Conservation (phyloP, 805 yeast species). For the Saturnispora quitensis region DNA sequence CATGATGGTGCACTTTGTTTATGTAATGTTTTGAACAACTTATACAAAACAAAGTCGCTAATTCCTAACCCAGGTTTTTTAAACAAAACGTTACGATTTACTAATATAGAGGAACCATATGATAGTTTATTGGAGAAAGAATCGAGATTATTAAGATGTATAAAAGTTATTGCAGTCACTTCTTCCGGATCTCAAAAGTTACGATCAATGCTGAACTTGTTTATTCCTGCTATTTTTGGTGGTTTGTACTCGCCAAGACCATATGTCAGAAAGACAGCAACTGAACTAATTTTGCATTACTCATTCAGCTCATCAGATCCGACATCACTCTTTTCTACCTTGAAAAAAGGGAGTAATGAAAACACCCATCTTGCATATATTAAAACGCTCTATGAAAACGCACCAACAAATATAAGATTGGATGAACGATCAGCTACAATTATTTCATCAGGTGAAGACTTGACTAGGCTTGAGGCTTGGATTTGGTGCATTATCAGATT, state of each 20-base stretch:
- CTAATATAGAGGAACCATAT: conserved; percentile 26
- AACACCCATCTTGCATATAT: conserved; percentile 27
- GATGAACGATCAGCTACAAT: conserved; percentile 23
- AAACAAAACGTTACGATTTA: conserved; percentile 16
- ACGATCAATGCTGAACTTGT: conserved; percentile 35
- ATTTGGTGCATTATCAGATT: conserved; percentile 24
- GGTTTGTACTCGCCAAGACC: conserved; percentile 72
- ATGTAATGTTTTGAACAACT: conserved; percentile 50
- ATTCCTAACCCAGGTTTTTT: conserved; percentile 8
- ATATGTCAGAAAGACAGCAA: conserved; percentile 73
- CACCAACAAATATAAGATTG: conserved; percentile 14
- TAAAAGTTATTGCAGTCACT: conserved; percentile 69
- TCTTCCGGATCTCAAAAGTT: conserved; percentile 65
- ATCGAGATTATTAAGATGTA: conserved; percentile 65
- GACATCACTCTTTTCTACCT: conserved; percentile 16
- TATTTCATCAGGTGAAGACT: conserved; percentile 18
- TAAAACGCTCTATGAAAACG: conserved; percentile 18
- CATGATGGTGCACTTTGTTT: conserved; percentile 87
- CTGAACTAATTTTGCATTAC: conserved; percentile 61
- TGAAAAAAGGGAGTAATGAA: conserved; percentile 25
- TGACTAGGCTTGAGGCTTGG: conserved; percentile 28
- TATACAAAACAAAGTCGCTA: conserved; percentile 24
- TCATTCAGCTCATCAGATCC: conserved; percentile 26
- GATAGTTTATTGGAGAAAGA: conserved; percentile 50
- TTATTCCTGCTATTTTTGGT: conserved; percentile 64